Conservation (phyloP, 1,284 basidiomycete genomes). For the Sporisorium graminicola region DNA sequence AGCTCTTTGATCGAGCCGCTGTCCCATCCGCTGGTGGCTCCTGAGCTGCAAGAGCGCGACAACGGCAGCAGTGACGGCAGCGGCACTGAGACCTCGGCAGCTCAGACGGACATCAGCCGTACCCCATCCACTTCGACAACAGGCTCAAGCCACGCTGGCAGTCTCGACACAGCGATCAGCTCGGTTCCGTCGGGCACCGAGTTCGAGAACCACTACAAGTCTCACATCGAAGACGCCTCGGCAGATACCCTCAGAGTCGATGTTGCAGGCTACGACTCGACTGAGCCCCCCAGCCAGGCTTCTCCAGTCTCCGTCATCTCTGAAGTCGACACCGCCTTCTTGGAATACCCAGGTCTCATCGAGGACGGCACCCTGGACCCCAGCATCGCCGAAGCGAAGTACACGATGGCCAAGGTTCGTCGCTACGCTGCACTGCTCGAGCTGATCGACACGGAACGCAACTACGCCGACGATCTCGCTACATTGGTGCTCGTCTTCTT, state of each 20-base stretch:
- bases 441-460: conserved; percentile 65
- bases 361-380: conserved; percentile 16
- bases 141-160: conserved; percentile 48
- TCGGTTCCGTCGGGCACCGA: conserved; percentile 41
- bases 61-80: conserved; percentile 23
- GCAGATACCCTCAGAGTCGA: conserved; percentile 37
- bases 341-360: conserved; percentile 14
- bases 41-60: conserved; percentile 24
- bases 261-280: conserved; percentile 19
- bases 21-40: conserved; percentile 9
- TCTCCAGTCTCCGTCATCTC: conserved; percentile 41
- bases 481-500: conserved; percentile 66
- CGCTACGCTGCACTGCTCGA: conserved; percentile 64
- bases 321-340: conserved; percentile 22
- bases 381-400: conserved; percentile 24
- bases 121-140: conserved; percentile 65
- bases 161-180: conserved; percentile 54
- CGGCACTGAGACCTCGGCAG: conserved; percentile 25
- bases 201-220: conserved; percentile 38
- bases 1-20: neutral
- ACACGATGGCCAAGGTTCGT: conserved; percentile 40
- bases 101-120: conserved; percentile 63
- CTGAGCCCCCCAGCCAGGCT: conserved; percentile 21
- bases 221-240: conserved; percentile 36
- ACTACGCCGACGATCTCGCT: conserved; percentile 66